Base-by-base conservation (phyloP, 805 yeast genomes). In the Suhomyces emberorum region DNA sequence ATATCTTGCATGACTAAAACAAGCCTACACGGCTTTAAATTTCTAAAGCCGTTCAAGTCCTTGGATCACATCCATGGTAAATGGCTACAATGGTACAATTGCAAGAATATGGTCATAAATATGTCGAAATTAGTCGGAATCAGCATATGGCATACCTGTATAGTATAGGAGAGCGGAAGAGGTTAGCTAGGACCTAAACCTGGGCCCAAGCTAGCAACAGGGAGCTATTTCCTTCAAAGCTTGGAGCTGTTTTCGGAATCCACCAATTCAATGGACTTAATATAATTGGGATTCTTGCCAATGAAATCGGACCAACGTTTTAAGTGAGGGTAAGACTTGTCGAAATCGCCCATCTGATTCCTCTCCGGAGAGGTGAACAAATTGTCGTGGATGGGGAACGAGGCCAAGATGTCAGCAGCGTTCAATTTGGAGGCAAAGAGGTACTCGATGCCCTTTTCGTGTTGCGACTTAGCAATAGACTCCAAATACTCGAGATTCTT, bases 321-420 rank as follows among this genome's bases (percentile, higher is more conserved):
- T 35, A 60, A 46, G 35, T 55, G 30, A 4, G 65, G 63, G 25
- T 34, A 60, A 8, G 17, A 19, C 11, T 32, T 31, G 8, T 29
- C n/a, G 7, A 45, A 14, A 22, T 46, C 44, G 15, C 26, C 12
- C 4, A 24, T 29, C 4, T 42, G 47, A 7, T 29, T 28, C 22
- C 38, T 32, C 11, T 17, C 30, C 3, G 30, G 35, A n/a, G 32
- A 21, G 9, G 33, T 30, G 18, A 53, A 50, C 4, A 51, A 11
- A 30, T 46, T 50, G n/a, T 46, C 39, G 32, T 39, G 41, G 23
- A 65, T 37, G 0, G 71, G 70, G 46, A 61, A 66, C 28, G 58
- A 57, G 31, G 65, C 48, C 6, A 65, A 59, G 16, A 66, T 47
- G 40, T 66, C 72, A 1, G 71, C 72, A 1, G 55, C 69, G 2